Evolutionary conservation across 345 rosid genomes (phyloP), one percentile per base, ranked within the genome.

Genomic region (Linum tenue): DNA sequence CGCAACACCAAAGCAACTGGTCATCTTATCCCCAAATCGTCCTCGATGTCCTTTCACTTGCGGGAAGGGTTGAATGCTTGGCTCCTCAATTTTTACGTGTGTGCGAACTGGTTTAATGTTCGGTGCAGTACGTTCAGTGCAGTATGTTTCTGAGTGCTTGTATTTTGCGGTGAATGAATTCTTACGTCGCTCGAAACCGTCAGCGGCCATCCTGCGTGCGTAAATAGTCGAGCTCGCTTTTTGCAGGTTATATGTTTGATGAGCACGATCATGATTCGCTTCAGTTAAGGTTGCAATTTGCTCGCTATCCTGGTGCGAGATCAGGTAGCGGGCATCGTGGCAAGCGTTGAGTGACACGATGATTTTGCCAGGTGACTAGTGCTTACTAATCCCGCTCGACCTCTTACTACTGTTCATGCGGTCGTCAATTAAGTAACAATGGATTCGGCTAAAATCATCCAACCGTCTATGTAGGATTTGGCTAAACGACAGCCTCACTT

Each of bases 281-380:
- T 74, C 74, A 76, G 66, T 74, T 85, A 75, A 78, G 87, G 70
- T 80, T 85, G 82, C 90, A 85, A 80, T 85, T 81, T 74, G 90
- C 90, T 83, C 86, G 86, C 86, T 78, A 72, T 67, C 88, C 90
- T 78, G 90, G 90, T 76, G 84, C 88, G 17, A 79, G 87, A 79
- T 81, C 84, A 75, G 88, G 86, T 75, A 83, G 86, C 70, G 87
- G 84, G 84, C 76, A 79, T 74, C 87, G 84, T 39, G 88, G 87
- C 39, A 81, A 77, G 70, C 88, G 83, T 71, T 85, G 79, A 81
- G 63, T 76, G 64, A 74, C 70, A 70, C 63, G 42, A 37, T 22
- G 31, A 22, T 22, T 67, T 67, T 51, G 17, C 64, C 83, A 71
- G 87, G 84, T 79, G 87, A 79, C 67, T 72, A 63, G 69, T 69